phyloP scores from a whole-genome alignment of 768 basidiomycete genomes.

The Butyriboletus loyo region DNA sequence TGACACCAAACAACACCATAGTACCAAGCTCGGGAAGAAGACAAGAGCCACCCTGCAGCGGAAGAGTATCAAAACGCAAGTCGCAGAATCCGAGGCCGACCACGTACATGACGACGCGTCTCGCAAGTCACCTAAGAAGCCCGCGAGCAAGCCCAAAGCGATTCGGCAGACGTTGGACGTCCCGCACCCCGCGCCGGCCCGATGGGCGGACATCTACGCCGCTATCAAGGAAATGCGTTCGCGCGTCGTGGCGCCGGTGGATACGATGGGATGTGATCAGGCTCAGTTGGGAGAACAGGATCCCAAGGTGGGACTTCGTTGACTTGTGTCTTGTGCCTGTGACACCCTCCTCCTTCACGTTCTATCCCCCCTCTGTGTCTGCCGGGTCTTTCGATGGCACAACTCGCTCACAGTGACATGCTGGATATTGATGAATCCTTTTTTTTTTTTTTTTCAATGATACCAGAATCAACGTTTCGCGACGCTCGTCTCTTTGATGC shows the following conservation, averaged over 20 bases:
- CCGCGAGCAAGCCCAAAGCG: constrained; percentile 53
- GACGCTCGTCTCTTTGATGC: constrained; percentile 89
- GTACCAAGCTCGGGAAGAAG: not conserved
- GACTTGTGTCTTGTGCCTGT: not conserved
- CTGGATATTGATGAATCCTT: not conserved
- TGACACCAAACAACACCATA: not conserved
- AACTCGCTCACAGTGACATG: not conserved
- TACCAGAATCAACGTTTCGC: constrained; percentile 75
- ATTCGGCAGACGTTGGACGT: constrained; percentile 51
- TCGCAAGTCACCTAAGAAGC: constrained; percentile 16
- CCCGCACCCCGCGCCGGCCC: constrained; percentile 64
- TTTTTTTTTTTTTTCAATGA: not conserved
- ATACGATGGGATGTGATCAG: constrained; percentile 85
- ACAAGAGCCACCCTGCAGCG: not conserved
- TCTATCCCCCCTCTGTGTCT: not conserved
- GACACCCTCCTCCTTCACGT: no score
- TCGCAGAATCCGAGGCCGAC: not conserved
- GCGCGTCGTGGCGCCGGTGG: constrained; percentile 77
- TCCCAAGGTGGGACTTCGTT: constrained; percentile 66
- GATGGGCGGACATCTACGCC: constrained; percentile 70
- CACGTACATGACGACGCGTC: not conserved
- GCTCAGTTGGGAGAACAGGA: constrained; percentile 62
- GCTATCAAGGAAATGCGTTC: constrained; percentile 76
- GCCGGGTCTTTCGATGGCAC: not conserved
- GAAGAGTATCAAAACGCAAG: not conserved